Base-by-base conservation (phyloP, 495 filamentous ascomycete species). In the Penicillium antarcticum region DNA sequence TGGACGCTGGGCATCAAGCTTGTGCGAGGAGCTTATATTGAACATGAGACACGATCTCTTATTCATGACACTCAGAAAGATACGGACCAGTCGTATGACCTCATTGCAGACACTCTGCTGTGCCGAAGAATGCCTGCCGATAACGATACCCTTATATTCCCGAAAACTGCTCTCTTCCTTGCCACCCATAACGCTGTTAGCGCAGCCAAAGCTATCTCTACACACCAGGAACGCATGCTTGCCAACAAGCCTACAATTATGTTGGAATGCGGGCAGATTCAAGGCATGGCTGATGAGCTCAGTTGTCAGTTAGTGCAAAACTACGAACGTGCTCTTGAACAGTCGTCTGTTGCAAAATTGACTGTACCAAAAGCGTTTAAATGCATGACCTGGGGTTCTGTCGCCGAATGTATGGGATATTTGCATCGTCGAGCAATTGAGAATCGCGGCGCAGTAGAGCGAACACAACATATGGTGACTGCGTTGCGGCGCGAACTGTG, bases 181-280 rank as follows among this genome's bases (percentile, higher is more conserved):
- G 71, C 71, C 0, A 69, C 67, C n/a, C 71, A 74, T 34, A 74
- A 74, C 44, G 56, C 62, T 1, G 57, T 59, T 1, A 65, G 62
- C 31, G 60, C 65, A 13, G 53, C 54, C n/a, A 70, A 63, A 36
- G 71, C 70, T 5, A 63, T 61, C 24, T 13, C 57, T 1, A 63
- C 63, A 0, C 52, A 61, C n/a, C 67, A 61, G 11, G 18, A 50
- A 1, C 58, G 52, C 5, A 53, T 68, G 4, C 39, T 55, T n/a
- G 38, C 51, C 2, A 41, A 56, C 8, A 36, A 56, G 14, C 65
- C 61, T n/a, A 71, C 60, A 8, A 42, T 67, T 5, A 17, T 53
- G 26, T 55, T 67, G 11, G 68, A 71, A 26, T 71, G 68, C 47
- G 68, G 68, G 3, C 91, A 96, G 70, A 77, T 96, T 16, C 85